A percentile compares a stretch with the other conserved stretches of the same genome.
phyloP scores from a whole-genome alignment of 2,329 filamentous ascomycete genomes.

The Aspergillus sp. region DNA sequence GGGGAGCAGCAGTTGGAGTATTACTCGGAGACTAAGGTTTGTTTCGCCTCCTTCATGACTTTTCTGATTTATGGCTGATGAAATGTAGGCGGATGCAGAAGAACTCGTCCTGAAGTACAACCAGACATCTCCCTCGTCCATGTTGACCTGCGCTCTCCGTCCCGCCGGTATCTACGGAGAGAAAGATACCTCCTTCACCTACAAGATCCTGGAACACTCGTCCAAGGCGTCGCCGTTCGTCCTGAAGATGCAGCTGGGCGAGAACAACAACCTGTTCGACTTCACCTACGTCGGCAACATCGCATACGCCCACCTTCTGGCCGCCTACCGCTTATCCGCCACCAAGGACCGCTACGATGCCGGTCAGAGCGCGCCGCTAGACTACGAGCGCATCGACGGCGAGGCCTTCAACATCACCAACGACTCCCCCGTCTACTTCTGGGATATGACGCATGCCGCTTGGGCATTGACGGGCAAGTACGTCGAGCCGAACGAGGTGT shows the following conservation, averaged over 20 bases:
- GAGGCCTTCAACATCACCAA: conserved; percentile 90
- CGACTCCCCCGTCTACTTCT: conserved; percentile 80
- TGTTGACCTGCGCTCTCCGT: conserved; percentile 74
- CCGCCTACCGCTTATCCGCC: conserved; percentile 63
- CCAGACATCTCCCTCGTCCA: conserved; percentile 48
- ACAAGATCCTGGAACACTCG: conserved; percentile 66
- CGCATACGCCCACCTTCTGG: conserved; percentile 75
- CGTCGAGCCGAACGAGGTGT: conserved; percentile 38
- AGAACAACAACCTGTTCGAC: conserved; percentile 63
- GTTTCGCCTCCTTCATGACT: conserved; percentile 25
- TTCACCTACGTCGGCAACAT: conserved; percentile 65
- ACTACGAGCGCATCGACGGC: conserved; percentile 70
- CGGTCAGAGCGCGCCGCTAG: conserved; percentile 54
- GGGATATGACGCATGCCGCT: conserved; percentile 74
- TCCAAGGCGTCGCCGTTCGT: conserved; percentile 51
- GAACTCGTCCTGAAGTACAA: conserved; percentile 71
- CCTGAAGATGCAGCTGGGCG: conserved; percentile 72
- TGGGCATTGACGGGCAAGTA: conserved; percentile 53
- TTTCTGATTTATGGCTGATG: conserved; percentile 13
- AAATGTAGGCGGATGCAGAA: conserved; percentile 65
- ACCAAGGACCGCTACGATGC: conserved; percentile 42
- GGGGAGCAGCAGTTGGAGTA: conserved; percentile 67
- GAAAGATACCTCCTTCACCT: conserved; percentile 70
- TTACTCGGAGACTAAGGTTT: conserved; percentile 85
- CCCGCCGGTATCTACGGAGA: conserved; percentile 88